Conservation (phyloP, 441 rosid genomes). For the Populus hybrid region DNA sequence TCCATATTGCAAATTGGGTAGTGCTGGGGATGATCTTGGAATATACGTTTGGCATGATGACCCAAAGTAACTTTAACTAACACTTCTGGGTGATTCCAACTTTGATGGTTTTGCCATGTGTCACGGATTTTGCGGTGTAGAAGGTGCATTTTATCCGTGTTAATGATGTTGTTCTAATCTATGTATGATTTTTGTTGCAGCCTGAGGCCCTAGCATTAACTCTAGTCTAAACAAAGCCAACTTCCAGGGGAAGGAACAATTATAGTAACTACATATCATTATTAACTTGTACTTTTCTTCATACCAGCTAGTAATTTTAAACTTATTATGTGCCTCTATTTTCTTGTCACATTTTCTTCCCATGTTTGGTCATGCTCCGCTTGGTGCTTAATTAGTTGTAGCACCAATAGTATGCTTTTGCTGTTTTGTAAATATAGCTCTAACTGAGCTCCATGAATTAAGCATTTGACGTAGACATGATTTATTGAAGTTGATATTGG, state of each 20-base stretch:
- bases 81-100: background rate
- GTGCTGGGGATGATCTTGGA: background rate
- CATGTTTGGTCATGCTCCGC: background rate
- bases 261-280: background rate
- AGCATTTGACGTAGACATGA: background rate
- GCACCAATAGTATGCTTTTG: background rate
- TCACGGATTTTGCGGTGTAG: background rate
- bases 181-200: background rate
- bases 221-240: background rate
- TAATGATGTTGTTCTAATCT: background rate
- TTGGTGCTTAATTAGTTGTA: background rate
- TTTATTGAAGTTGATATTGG: slow-evolving; percentile 11
- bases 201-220: background rate
- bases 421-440: background rate
- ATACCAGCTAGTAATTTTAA: background rate
- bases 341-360: background rate
- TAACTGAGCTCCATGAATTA: background rate
- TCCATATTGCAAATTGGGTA: background rate
- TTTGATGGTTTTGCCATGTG: background rate
- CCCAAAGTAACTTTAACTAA: background rate
- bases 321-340: slow-evolving; percentile 2
- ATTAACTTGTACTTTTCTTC: background rate
- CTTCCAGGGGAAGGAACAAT: too few species aligned
- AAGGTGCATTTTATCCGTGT: background rate
- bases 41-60: background rate